Percentiles rank a stretch among this genome's conserved stretches.
phyloP scores from a whole-genome alignment of 192 early-diverging fungal species.

The Coemansia biformis region DNA sequence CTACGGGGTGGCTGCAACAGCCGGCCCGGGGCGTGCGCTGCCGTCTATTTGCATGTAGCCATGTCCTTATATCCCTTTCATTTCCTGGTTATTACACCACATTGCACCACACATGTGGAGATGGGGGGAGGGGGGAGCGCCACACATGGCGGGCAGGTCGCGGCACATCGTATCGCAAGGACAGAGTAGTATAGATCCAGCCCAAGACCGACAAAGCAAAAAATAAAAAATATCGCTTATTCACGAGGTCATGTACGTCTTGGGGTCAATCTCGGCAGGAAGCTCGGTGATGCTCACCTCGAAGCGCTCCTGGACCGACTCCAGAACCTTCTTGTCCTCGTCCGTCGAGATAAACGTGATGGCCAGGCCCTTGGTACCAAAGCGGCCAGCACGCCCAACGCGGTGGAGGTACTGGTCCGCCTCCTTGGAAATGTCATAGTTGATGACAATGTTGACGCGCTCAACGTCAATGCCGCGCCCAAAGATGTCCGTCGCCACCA shows the following conservation, averaged over 20 bases:
- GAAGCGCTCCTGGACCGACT: conserved; percentile 87
- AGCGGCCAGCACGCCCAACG: conserved; percentile 98
- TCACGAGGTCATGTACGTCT: conserved; percentile 70
- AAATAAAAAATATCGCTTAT: too few species aligned
- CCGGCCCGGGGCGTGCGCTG: too few species aligned
- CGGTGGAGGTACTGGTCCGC: conserved; percentile 92
- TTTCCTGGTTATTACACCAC: too few species aligned
- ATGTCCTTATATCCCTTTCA: too few species aligned
- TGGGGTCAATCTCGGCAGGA: conserved; percentile 80
- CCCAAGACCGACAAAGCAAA: too few species aligned
- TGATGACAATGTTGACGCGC: conserved; percentile 98
- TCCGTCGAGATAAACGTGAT: conserved; percentile 88
- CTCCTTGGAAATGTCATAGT: conserved; percentile 92
- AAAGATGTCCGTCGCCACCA: conserved; percentile 97
- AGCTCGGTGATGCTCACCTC: conserved; percentile 90
- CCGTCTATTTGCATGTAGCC: too few species aligned
- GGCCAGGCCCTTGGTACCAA: conserved; percentile 97
- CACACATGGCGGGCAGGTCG: too few species aligned
- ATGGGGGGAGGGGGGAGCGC: too few species aligned
- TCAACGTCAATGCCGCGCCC: conserved; percentile 98
- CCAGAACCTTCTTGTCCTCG: conserved; percentile 69
- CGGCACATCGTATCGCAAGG: too few species aligned
- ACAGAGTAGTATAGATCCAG: too few species aligned
- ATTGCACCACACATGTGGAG: too few species aligned
- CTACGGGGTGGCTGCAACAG: too few species aligned